Evolutionary conservation across 2,329 filamentous ascomycete species (phyloP).

Genomic region (Beauveria bassiana): DNA sequence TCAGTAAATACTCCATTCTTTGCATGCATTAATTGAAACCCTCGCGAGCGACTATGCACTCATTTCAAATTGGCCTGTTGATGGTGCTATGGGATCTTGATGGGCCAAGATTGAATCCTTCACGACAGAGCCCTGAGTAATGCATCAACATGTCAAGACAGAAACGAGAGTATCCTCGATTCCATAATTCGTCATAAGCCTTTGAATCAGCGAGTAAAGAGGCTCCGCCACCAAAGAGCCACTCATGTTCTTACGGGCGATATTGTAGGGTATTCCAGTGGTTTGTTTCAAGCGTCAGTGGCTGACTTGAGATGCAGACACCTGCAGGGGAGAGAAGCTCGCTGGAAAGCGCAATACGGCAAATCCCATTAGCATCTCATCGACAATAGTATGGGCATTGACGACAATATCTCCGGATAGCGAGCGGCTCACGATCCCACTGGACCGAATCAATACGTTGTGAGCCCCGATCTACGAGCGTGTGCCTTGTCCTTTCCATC

Average conservation of each 20-base stretch:
- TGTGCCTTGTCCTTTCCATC: not conserved
- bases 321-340: constrained; percentile 3
- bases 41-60: constrained; percentile 5
- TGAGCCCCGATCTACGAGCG: not conserved
- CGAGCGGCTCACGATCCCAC: constrained; percentile 2
- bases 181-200: constrained; percentile 13
- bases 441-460: constrained; percentile 11
- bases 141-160: constrained; percentile 15
- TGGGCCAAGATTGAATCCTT: constrained; percentile 17
- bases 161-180: constrained; percentile 13
- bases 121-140: constrained; percentile 14
- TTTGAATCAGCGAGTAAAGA: constrained; percentile 14
- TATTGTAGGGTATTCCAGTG: constrained; percentile 17
- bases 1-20: not conserved
- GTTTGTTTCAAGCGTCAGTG: constrained; percentile 1
- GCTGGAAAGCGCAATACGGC: not conserved
- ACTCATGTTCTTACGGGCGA: constrained; percentile 15
- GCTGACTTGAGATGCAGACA: constrained; percentile 13
- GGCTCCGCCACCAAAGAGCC: constrained; percentile 17
- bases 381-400: not conserved
- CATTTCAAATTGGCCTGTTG: not conserved
- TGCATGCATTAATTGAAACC: not conserved
- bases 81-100: constrained; percentile 12
- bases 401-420: constrained; percentile 3
- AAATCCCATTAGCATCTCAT: constrained; percentile 1